phyloP scores from a whole-genome alignment of 768 basidiomycete genomes.

The Boletus pseudo-olivaceus region DNA sequence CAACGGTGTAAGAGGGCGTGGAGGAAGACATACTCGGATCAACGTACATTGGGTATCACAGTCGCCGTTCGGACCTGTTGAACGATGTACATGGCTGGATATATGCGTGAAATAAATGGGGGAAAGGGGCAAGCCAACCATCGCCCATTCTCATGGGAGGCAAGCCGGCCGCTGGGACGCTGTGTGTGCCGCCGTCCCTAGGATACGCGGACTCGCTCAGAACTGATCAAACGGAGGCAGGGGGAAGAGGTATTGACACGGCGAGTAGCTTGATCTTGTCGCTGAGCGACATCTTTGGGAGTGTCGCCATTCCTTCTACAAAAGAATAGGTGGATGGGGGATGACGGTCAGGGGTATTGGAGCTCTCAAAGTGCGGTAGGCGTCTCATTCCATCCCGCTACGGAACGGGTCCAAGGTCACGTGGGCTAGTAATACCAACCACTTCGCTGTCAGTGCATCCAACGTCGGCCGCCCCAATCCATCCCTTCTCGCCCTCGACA shows the following conservation, averaged over 20 bases:
- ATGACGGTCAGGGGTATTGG: too few relatives aligned
- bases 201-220: not conserved
- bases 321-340: too few relatives aligned
- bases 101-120: too few relatives aligned
- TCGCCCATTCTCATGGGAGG: too few relatives aligned
- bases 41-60: too few relatives aligned
- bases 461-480: conserved; percentile 7
- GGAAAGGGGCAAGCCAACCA: too few relatives aligned
- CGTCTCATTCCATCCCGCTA: too few relatives aligned
- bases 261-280: not conserved
- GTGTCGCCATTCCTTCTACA: too few relatives aligned
- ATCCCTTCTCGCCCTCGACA: conserved; percentile 12
- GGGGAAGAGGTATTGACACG: too few relatives aligned
- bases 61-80: too few relatives aligned
- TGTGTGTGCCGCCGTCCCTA: not conserved
- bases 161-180: not conserved
- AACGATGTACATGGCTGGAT: too few relatives aligned
- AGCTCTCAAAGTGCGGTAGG: too few relatives aligned
- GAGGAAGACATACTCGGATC: not conserved
- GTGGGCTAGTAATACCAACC: not conserved
- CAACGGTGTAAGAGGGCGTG: not conserved
- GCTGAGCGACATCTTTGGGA: not conserved
- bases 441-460: conserved; percentile 9
- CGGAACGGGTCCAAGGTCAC: not conserved
- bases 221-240: not conserved